Evolutionary conservation across 192 early-diverging fungal genomes (phyloP).

Genomic region (Backusella psychrophila): DNA sequence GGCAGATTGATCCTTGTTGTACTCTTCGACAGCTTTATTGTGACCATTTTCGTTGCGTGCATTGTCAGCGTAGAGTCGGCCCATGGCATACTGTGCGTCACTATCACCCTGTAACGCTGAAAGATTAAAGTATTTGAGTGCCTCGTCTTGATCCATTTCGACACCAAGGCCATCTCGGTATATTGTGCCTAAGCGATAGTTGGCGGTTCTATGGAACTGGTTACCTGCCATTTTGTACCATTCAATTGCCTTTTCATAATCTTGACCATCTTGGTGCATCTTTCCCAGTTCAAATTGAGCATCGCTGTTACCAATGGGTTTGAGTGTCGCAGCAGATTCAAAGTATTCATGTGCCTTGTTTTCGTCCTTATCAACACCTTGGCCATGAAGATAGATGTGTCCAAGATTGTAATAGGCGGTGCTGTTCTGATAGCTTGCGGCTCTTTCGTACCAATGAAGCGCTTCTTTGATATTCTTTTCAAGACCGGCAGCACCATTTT

Average conservation of each 20-base stretch:
- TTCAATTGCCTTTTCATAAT: not conserved
- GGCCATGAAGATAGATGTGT: not conserved
- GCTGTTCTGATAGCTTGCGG: not conserved
- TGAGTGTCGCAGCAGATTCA: not conserved
- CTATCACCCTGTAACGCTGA: not conserved
- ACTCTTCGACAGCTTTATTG: not conserved
- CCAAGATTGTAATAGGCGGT: not conserved
- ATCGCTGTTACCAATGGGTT: not conserved
- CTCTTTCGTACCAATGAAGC: not conserved
- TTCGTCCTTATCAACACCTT: not conserved
- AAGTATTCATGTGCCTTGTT: not conserved
- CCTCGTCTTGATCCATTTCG: not conserved
- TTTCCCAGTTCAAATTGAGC: not conserved
- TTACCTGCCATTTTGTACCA: not conserved
- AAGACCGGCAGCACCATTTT: not conserved
- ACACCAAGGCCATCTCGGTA: not conserved
- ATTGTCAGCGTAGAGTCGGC: not conserved
- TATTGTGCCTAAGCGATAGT: not conserved
- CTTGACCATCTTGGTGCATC: not conserved
- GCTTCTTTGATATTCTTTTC: not conserved
- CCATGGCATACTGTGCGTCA: not conserved
- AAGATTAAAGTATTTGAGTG: not conserved
- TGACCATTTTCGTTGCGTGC: not conserved
- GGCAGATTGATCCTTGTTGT: not conserved
- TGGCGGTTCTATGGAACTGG: not conserved